Evolutionary conservation across 306 rosid genomes (phyloP).

Genomic region (Ammopiptanthus mongolicus): DNA sequence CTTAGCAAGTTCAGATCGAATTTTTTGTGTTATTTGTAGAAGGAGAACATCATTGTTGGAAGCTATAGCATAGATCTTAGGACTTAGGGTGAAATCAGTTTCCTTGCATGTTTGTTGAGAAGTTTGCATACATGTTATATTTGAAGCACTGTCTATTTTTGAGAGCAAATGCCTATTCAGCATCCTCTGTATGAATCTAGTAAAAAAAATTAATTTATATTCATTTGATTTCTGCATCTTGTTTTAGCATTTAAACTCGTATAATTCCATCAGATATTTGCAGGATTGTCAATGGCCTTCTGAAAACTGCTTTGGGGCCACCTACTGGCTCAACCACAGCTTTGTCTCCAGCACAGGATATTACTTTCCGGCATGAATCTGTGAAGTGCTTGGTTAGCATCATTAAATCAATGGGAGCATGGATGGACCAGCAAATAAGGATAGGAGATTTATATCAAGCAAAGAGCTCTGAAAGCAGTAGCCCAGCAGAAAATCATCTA

Average conservation of each 20-base stretch:
- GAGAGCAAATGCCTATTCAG: background rate
- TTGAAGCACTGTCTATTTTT: slow-evolving; percentile 17
- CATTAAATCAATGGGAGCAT: slow-evolving; percentile 90
- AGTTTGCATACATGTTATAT: background rate
- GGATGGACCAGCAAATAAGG: slow-evolving; percentile 94
- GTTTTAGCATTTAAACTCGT: slow-evolving; percentile 65
- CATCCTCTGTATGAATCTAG: background rate
- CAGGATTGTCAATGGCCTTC: slow-evolving; percentile 99
- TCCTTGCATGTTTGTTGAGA: slow-evolving; percentile 1
- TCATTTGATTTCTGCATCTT: slow-evolving; percentile 27
- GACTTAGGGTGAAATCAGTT: background rate
- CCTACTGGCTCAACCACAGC: slow-evolving; percentile 90
- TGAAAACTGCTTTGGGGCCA: slow-evolving; percentile 98
- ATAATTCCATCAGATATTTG: slow-evolving; percentile 79
- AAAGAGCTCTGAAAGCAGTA: slow-evolving; percentile 56
- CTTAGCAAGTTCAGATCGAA: background rate
- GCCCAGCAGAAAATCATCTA: slow-evolving; percentile 45
- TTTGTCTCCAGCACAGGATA: slow-evolving; percentile 87
- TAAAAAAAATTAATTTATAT: slow-evolving; percentile 1
- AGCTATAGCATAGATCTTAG: background rate
- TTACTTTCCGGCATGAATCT: slow-evolving; percentile 92
- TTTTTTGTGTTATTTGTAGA: background rate
- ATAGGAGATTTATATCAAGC: slow-evolving; percentile 55
- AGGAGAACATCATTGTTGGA: background rate
- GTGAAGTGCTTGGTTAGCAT: slow-evolving; percentile 91